Evolutionary conservation across 768 basidiomycete species (phyloP).

Genomic region (Kondoa subrosea): DNA sequence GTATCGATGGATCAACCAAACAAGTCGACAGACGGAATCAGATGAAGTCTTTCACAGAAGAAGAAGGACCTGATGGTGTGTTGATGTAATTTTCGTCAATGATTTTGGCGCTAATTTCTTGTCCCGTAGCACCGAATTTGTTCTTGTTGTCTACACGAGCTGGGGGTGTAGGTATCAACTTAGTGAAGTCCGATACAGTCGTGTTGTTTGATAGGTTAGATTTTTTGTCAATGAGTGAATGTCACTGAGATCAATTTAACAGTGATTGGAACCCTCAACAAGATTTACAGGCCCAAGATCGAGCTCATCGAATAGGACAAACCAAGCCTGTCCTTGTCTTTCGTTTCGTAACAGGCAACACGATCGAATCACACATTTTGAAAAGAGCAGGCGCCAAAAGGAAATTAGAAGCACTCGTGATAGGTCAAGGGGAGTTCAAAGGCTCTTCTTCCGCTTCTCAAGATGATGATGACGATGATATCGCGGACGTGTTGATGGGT

Average conservation of each 20-base stretch:
- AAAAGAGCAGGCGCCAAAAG: conserved; percentile 41
- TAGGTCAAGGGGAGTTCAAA: conserved; percentile 52
- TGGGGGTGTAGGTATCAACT: conserved; percentile 69
- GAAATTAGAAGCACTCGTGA: conserved; percentile 83
- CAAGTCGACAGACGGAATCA: conserved; percentile 60
- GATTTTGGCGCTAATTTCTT: too few relatives aligned
- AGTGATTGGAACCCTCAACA: conserved; percentile 70
- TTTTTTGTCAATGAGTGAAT: too few relatives aligned
- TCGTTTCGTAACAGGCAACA: conserved; percentile 93
- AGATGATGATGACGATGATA: conserved; percentile 34
- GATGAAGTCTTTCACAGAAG: conserved; percentile 62
- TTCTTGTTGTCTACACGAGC: conserved; percentile 56
- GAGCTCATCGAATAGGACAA: conserved; percentile 91
- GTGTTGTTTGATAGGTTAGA: conserved; percentile 87
- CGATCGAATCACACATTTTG: conserved; percentile 94
- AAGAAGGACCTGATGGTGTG: conserved; percentile 40
- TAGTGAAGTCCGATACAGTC: conserved; percentile 92
- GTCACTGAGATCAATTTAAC: too few relatives aligned
- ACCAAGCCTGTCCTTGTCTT: conserved; percentile 93
- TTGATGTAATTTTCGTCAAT: too few relatives aligned
- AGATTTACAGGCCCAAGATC: conserved; percentile 97
- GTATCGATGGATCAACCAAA: conserved; percentile 72
- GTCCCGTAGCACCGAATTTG: conserved; percentile 38
- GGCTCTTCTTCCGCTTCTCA: too few relatives aligned
- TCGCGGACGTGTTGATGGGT: conserved; percentile 36